Evolutionary conservation across 2,329 filamentous ascomycete species (phyloP).

Genomic region (Cladosporium colombiae): DNA sequence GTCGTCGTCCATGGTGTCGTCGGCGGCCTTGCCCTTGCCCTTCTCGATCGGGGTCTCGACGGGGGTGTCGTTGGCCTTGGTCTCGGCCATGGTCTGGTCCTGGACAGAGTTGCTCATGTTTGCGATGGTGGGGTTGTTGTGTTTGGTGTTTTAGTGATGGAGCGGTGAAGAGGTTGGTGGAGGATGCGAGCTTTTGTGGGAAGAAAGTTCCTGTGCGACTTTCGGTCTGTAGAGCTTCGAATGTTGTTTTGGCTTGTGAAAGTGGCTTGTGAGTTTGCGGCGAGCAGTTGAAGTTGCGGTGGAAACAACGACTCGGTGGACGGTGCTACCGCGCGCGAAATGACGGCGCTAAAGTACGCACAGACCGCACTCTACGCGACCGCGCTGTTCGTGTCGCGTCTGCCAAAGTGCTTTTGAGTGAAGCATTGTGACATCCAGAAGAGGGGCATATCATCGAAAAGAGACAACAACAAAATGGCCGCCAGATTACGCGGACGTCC

Average conservation of each 20-base stretch:
- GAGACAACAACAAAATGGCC: constrained; percentile 31
- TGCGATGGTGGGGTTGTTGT: constrained; percentile 15
- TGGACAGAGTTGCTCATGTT: constrained; percentile 33
- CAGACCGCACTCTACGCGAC: background rate
- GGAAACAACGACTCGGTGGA: constrained; percentile 16
- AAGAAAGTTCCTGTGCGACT: background rate
- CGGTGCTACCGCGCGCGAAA: constrained; percentile 8
- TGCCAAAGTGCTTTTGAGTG: background rate
- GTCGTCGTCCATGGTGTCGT: constrained; percentile 65
- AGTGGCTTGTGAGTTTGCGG: constrained; percentile 15
- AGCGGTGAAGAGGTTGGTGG: constrained; percentile 11
- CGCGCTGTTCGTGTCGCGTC: constrained; percentile 5
- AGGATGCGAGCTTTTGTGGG: background rate
- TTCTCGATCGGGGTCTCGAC: constrained; percentile 56
- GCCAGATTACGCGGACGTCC: constrained; percentile 63
- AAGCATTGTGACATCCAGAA: constrained; percentile 8
- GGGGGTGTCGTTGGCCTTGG: constrained; percentile 29
- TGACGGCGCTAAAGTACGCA: background rate
- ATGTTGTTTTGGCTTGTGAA: background rate
- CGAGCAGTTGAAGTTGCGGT: constrained; percentile 16
- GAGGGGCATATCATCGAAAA: constrained; percentile 1
- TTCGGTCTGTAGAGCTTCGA: background rate
- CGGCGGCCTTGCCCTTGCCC: constrained; percentile 81
- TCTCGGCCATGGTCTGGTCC: constrained; percentile 28
- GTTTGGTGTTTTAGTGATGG: constrained; percentile 10